These are phyloP conservation scores for Aspergillus neoniger DNA, from an alignment of 2,329 filamentous ascomycete species.

Conservation along the genomic window DNA sequence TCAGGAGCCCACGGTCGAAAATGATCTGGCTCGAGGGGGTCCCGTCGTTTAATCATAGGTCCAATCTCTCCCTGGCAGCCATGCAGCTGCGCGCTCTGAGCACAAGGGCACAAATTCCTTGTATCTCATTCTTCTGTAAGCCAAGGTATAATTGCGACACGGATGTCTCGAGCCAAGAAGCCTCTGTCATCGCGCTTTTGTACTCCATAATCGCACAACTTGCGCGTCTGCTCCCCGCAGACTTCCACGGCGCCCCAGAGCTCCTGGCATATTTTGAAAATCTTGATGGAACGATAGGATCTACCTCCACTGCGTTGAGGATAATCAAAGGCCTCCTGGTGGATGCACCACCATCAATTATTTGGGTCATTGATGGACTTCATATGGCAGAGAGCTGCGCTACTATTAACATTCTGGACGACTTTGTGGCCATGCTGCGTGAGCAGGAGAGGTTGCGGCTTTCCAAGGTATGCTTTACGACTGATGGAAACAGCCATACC, in stretches of 20 bases:
- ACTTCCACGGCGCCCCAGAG: background rate
- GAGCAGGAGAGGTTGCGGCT: background rate
- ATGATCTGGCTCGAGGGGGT: background rate
- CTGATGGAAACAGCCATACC: background rate
- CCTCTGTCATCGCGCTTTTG: background rate
- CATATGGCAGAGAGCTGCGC: background rate
- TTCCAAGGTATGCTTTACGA: background rate
- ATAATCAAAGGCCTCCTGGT: background rate
- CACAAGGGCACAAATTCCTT: background rate
- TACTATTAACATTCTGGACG: background rate
- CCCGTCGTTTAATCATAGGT: background rate
- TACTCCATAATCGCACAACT: background rate
- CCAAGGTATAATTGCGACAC: background rate
- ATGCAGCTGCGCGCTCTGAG: background rate
- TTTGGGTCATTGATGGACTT: background rate
- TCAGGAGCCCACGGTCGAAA: background rate
- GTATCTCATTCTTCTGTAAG: background rate
- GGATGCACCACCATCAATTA: background rate
- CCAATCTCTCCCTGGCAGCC: background rate
- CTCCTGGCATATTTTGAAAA: background rate
- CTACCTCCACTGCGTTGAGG: background rate
- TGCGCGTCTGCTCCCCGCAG: background rate
- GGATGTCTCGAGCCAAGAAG: background rate
- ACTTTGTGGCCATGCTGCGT: background rate
- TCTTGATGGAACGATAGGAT: background rate